A percentile compares a stretch with the other conserved stretches of the same genome.
Evolutionary conservation across 2,329 filamentous ascomycete species (phyloP).

Genomic region (Colletotrichum phormii): DNA sequence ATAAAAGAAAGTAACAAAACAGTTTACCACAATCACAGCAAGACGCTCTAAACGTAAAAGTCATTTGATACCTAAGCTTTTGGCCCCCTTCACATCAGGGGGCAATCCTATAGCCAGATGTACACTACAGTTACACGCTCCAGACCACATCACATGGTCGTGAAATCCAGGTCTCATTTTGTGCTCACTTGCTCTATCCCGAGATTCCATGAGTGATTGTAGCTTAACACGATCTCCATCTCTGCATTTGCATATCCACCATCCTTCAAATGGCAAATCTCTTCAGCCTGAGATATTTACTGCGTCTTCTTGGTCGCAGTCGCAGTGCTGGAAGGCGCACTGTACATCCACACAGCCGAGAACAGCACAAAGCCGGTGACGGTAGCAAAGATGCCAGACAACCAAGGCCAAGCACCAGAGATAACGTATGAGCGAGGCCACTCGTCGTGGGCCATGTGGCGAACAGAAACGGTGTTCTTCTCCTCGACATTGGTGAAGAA

Average conservation of each 20-base stretch:
- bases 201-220: neutral
- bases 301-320: constrained; percentile 59
- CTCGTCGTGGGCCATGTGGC: constrained; percentile 97
- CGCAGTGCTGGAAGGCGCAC: constrained; percentile 56
- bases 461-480: constrained; percentile 93
- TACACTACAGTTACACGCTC: constrained; percentile 34
- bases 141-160: neutral
- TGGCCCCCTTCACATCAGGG: neutral
- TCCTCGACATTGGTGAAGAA: constrained; percentile 92
- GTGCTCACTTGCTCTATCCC: constrained; percentile 2
- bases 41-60: constrained; percentile 23
- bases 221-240: too few species aligned
- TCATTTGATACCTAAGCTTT: constrained; percentile 32
- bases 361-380: constrained; percentile 87
- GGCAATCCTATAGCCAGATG: constrained; percentile 31
- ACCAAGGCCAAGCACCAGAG: constrained; percentile 93
- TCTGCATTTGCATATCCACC: neutral
- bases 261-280: neutral
- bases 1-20: neutral
- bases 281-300: constrained; percentile 42
- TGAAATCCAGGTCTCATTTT: constrained; percentile 5
- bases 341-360: constrained; percentile 88
- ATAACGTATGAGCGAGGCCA: constrained; percentile 93
- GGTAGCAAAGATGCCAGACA: constrained; percentile 87
- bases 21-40: neutral